Conservation (phyloP, 202 grass and related monocot species). For the Musa balbisiana region DNA sequence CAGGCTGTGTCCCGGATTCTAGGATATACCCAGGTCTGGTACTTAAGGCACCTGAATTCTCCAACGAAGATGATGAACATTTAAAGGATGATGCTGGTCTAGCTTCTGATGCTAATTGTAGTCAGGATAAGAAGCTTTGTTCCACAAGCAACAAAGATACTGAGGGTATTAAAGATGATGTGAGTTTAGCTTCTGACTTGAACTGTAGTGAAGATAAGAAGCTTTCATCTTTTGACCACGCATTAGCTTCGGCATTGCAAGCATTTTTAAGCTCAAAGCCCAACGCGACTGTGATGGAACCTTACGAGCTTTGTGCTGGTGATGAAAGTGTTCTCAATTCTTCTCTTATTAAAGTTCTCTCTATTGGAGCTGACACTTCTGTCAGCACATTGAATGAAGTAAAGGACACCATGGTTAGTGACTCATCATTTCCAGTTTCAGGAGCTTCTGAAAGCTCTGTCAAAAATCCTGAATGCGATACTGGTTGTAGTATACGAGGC, state of each 20-base stretch:
- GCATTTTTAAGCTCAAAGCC: constrained; percentile 48
- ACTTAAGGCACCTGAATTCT: constrained; percentile 56
- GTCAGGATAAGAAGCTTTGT: constrained; percentile 25
- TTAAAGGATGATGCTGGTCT: constrained; percentile 23
- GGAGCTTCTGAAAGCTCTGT: background rate
- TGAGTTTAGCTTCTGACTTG: constrained; percentile 18
- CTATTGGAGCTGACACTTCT: background rate
- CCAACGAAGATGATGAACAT: constrained; percentile 37
- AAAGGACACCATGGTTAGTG: background rate
- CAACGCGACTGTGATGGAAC: constrained; percentile 7
- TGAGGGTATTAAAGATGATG: constrained; percentile 20
- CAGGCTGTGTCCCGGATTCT: constrained; percentile 24
- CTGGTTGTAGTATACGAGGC: background rate
- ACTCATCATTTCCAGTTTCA: background rate
- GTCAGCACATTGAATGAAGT: background rate
- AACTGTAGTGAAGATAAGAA: constrained; percentile 29
- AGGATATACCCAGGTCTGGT: constrained; percentile 41
- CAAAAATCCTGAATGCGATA: background rate
- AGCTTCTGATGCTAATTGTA: constrained; percentile 9
- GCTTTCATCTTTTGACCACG: constrained; percentile 48
- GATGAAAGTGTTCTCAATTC: background rate
- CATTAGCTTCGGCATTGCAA: constrained; percentile 71
- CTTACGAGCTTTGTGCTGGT: constrained; percentile 10
- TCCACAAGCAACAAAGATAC: background rate
- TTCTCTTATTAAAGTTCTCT: constrained; percentile 14